Evolutionary conservation across 2,329 filamentous ascomycete genomes (phyloP), one percentile per base, ranked within the genome.

Genomic region (Chaetomiaceae sp.): DNA sequence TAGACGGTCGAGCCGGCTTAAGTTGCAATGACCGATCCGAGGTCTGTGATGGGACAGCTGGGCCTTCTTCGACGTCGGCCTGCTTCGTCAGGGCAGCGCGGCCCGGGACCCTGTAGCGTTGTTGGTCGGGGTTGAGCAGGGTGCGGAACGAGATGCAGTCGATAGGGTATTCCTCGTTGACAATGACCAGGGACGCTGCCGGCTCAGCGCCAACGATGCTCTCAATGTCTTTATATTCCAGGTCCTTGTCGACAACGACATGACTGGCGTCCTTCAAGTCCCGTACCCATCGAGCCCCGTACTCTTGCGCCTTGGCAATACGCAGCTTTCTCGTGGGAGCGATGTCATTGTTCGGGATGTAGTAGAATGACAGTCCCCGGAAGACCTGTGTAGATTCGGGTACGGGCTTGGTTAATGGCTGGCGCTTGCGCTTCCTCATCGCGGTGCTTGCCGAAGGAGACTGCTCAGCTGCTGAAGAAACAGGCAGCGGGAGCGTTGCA

Each of bases 271-370:
- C 69, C 0, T 61, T 68, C 65, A 85, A 81, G 0, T 75, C 70
- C 47, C 77, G 78, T 25, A 82, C 79, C 84, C 91, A 94, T 1
- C 67, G 72, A 1, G 87, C 92, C 39, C 92, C 92, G 66, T 84
- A 84, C 63, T 90, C 84, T 47, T 82, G 78, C 0, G 88, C 85
- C 66, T 86, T 91, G 27, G 79, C 79, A 48, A 96, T 95, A 4
- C 88, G 84, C 54, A 84, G 69, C 51, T 81, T 81, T 36, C 91
- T 81, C 7, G 80, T 75, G 11, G 80, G 79, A 29, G 85, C 81
- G 43, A 87, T 78, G 58, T 92, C 86, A 59, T 90, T 82, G 60
- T 94, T 88, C 0, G 91, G 92, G 6, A 95, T 82, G 66, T 94
- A 96, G 70, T 83, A 88, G 59, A 90, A 86, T 0, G 71, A 67